Conservation (phyloP, 768 basidiomycete species). For the Trametes elegans region DNA sequence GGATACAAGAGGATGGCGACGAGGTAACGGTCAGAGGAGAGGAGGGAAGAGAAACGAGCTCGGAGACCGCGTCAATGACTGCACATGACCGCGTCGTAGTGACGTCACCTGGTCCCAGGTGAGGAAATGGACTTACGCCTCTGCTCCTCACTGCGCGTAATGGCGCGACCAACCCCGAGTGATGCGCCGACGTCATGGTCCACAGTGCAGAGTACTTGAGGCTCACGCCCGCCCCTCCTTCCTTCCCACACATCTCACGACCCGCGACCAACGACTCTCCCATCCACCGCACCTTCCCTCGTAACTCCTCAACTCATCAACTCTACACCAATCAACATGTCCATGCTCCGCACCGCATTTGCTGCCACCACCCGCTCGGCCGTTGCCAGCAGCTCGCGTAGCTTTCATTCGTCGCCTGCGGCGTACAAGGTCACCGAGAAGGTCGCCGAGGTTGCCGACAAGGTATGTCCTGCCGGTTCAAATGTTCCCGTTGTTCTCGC, state of each 20-base stretch:
- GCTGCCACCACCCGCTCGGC: constrained; percentile 22
- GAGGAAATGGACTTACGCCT: neutral
- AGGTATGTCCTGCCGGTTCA: constrained; percentile 25
- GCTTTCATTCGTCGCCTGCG: constrained; percentile 32
- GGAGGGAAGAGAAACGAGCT: too few species aligned
- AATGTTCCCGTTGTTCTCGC: too few species aligned
- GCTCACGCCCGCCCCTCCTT: neutral
- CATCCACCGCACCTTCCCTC: too few species aligned
- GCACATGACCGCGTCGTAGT: constrained; percentile 9
- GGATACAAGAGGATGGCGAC: too few species aligned
- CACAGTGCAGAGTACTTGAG: constrained; percentile 1
- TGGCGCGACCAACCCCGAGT: neutral
- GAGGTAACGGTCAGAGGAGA: too few species aligned
- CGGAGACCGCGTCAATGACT: neutral
- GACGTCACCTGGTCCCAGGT: neutral
- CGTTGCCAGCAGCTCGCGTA: constrained; percentile 18
- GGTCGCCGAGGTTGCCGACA: constrained; percentile 37
- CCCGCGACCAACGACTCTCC: neutral
- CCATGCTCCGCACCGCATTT: constrained; percentile 31
- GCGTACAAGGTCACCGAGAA: constrained; percentile 38
- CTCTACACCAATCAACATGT: constrained; percentile 1
- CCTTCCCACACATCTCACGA: neutral
- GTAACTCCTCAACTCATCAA: neutral
- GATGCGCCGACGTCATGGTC: constrained; percentile 16
- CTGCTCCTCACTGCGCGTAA: constrained; percentile 7